Evolutionary conservation across 345 rosid species (phyloP).

Genomic region (Melaleuca quinquenervia): DNA sequence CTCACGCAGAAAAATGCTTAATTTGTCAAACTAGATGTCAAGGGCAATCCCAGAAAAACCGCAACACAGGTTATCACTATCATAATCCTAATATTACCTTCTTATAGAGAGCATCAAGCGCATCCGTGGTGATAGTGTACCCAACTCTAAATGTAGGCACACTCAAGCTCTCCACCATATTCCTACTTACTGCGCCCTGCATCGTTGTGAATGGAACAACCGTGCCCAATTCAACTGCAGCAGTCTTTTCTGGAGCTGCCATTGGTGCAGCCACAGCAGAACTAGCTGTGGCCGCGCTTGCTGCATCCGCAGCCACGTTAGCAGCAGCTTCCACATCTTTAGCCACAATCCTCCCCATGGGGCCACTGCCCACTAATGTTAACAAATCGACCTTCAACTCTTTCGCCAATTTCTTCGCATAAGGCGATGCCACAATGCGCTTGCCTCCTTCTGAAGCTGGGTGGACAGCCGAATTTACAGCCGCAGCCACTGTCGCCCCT

Average conservation of each 20-base stretch:
- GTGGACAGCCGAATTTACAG: slow-evolving; percentile 34
- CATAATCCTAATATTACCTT: slow-evolving; percentile 30
- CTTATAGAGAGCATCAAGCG: slow-evolving; percentile 83
- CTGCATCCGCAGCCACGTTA: slow-evolving; percentile 1
- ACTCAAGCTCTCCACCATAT: slow-evolving; percentile 73
- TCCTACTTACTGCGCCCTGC: slow-evolving; percentile 80
- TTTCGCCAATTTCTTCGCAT: slow-evolving; percentile 78
- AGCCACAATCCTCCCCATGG: slow-evolving; percentile 90
- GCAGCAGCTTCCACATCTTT: slow-evolving; percentile 81
- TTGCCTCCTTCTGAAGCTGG: slow-evolving; percentile 90
- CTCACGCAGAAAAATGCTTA: background rate
- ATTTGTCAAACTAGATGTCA: background rate
- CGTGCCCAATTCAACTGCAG: slow-evolving; percentile 30
- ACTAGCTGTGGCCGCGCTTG: background rate
- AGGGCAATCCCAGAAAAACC: background rate
- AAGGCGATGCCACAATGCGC: slow-evolving; percentile 80
- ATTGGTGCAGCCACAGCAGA: slow-evolving; percentile 3
- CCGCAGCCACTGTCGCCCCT: background rate
- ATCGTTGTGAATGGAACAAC: slow-evolving; percentile 85
- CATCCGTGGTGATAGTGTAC: slow-evolving; percentile 65
- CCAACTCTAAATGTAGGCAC: slow-evolving; percentile 96
- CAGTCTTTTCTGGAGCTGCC: background rate
- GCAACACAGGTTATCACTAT: background rate
- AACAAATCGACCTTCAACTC: slow-evolving; percentile 75
- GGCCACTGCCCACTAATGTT: slow-evolving; percentile 66